These are phyloP conservation scores for Plenodomus lindquistii DNA, from an alignment of 2,329 filamentous ascomycete genomes.

Conservation along the genomic window DNA sequence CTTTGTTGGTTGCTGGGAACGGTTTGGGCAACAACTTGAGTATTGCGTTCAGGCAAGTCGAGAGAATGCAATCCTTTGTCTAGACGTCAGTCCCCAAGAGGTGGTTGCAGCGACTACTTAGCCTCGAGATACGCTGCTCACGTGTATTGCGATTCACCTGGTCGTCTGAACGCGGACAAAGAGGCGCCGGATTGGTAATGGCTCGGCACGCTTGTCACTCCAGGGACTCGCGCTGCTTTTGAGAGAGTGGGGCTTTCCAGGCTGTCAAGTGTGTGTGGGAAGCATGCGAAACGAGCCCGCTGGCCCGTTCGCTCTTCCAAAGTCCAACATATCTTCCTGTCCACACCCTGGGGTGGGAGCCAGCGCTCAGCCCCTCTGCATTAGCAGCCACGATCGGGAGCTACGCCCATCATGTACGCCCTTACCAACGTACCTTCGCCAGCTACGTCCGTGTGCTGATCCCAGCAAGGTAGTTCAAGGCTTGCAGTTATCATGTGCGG, in stretches of 20 bases:
- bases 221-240: slow-evolving; percentile 41
- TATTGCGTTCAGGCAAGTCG: slow-evolving; percentile 38
- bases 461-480: slow-evolving; percentile 23
- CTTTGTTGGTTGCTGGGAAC: slow-evolving; percentile 32
- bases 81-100: slow-evolving; percentile 34
- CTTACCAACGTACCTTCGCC: slow-evolving; percentile 13
- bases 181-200: slow-evolving; percentile 44
- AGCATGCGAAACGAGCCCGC: slow-evolving; percentile 22
- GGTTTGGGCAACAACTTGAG: slow-evolving; percentile 22
- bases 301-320: slow-evolving; percentile 28
- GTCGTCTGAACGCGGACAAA: slow-evolving; percentile 48
- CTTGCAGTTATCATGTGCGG: slow-evolving; percentile 32
- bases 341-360: slow-evolving; percentile 35
- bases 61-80: slow-evolving; percentile 44
- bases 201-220: slow-evolving; percentile 38
- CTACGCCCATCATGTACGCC: slow-evolving; percentile 29
- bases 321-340: slow-evolving; percentile 31
- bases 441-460: slow-evolving; percentile 21
- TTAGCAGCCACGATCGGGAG: slow-evolving; percentile 24
- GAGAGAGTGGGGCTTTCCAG: slow-evolving; percentile 23
- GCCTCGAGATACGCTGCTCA: slow-evolving; percentile 41
- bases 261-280: slow-evolving; percentile 21
- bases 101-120: slow-evolving; percentile 46
- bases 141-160: slow-evolving; percentile 36
- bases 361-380: slow-evolving; percentile 30